Conservation (phyloP, 1,139 yeast genomes). For the Geotrichum carabidarum region DNA sequence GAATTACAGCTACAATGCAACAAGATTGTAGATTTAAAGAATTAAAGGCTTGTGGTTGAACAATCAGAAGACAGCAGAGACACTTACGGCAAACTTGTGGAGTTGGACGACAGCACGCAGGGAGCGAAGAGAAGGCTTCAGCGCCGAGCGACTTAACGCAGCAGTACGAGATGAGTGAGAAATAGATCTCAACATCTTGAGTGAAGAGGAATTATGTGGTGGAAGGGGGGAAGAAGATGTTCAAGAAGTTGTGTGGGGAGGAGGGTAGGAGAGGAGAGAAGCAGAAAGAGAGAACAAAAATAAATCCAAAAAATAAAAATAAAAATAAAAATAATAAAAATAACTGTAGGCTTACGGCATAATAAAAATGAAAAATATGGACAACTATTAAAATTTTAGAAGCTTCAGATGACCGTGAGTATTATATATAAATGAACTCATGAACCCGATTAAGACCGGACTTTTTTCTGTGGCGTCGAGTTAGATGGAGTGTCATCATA, state of each 20-base stretch:
- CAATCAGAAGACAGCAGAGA: not conserved
- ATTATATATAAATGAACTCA: too few species aligned
- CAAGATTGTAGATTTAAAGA: not conserved
- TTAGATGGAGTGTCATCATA: too few species aligned
- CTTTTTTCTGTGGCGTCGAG: too few species aligned
- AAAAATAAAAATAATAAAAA: not conserved
- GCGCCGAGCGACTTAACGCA: conserved; percentile 17
- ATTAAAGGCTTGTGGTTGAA: not conserved
- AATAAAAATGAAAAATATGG: too few species aligned
- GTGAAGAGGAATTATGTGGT: not conserved
- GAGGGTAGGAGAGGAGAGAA: conserved; percentile 2
- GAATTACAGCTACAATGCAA: not conserved
- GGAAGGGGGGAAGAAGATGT: not conserved
- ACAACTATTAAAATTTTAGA: too few species aligned
- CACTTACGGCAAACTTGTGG: conserved; percentile 24
- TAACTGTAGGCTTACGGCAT: too few species aligned
- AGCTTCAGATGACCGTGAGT: too few species aligned
- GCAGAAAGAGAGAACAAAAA: conserved; percentile 4
- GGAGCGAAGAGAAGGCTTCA: conserved; percentile 17
- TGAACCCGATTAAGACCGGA: too few species aligned
- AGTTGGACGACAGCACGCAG: conserved; percentile 17
- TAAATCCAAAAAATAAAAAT: conserved; percentile 7
- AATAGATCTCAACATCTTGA: conserved; percentile 24
- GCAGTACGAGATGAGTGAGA: conserved; percentile 22
- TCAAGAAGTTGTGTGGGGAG: not conserved